These are phyloP conservation scores for Tricholoma bakamatsutake DNA, from an alignment of 768 basidiomycete species.

Conservation along the genomic window DNA sequence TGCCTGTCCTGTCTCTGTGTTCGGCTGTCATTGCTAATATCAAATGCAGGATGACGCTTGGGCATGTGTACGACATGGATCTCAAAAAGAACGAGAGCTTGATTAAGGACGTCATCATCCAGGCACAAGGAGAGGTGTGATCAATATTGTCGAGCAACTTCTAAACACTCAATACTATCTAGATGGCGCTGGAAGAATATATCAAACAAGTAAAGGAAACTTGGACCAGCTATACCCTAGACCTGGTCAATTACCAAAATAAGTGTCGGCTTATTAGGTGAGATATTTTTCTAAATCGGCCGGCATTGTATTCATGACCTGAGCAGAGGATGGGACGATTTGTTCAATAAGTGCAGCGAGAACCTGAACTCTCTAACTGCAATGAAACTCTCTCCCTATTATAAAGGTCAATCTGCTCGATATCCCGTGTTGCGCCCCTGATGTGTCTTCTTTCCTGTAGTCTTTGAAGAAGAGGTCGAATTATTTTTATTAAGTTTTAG, in stretches of 20 bases:
- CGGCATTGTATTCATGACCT: neutral
- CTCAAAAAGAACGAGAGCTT: conserved; percentile 85
- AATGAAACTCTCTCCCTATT: conserved; percentile 98
- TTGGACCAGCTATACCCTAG: conserved; percentile 94
- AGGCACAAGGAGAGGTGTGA: conserved; percentile 92
- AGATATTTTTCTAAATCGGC: conserved; percentile 10
- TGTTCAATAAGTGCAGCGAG: conserved; percentile 96
- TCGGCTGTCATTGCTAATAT: conserved; percentile 4
- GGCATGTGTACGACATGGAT: conserved; percentile 95
- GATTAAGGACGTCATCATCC: conserved; percentile 93
- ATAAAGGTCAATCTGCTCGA: conserved; percentile 63
- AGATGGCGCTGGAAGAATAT: conserved; percentile 96
- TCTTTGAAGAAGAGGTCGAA: conserved; percentile 81
- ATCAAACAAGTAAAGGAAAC: conserved; percentile 95
- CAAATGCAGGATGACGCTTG: conserved; percentile 71
- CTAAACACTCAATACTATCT: conserved; percentile 18
- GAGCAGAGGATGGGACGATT: conserved; percentile 88
- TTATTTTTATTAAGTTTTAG: neutral
- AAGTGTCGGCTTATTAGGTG: conserved; percentile 93
- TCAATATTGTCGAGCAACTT: conserved; percentile 8
- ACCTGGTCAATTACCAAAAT: conserved; percentile 97
- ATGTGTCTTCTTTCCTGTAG: conserved; percentile 30
- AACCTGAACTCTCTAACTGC: conserved; percentile 93
- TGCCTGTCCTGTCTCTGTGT: conserved; percentile 14
- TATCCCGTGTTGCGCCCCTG: neutral